Evolutionary conservation across 306 rosid species (phyloP).

Genomic region (Fagus sylvatica): DNA sequence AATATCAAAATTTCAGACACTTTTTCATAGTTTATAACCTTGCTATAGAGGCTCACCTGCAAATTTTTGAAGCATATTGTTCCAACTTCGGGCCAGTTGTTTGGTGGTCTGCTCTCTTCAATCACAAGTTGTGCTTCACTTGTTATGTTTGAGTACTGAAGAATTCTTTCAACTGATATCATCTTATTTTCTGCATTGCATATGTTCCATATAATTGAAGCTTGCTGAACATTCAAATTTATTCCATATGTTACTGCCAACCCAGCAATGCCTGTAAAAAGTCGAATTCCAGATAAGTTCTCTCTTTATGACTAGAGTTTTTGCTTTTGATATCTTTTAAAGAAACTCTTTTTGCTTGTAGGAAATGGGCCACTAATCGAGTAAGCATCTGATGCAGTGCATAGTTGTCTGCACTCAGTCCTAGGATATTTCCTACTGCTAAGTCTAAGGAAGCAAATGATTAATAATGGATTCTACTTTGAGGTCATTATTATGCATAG

Average conservation of each 20-base stretch:
- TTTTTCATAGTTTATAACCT: constrained; percentile 7
- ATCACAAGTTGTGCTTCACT: constrained; percentile 89
- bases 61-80: constrained; percentile 71
- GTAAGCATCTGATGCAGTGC: background rate
- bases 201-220: constrained; percentile 88
- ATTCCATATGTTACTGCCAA: constrained; percentile 97
- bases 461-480: no score
- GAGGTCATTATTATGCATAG: background rate
- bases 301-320: background rate
- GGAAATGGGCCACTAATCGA: background rate
- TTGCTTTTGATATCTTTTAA: background rate
- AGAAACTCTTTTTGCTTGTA: background rate
- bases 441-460: background rate
- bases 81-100: constrained; percentile 87
- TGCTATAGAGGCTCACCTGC: constrained; percentile 45
- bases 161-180: constrained; percentile 94
- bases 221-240: constrained; percentile 84
- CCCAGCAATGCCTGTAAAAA: constrained; percentile 81
- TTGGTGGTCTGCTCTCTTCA: constrained; percentile 69
- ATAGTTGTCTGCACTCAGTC: background rate
- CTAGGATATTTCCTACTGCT: background rate
- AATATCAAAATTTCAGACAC: background rate
- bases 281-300: constrained; percentile 20
- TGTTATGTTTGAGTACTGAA: constrained; percentile 68
- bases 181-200: constrained; percentile 95